Base-by-base conservation (phyloP, 306 rosid species). In the Fragaria vesca region DNA sequence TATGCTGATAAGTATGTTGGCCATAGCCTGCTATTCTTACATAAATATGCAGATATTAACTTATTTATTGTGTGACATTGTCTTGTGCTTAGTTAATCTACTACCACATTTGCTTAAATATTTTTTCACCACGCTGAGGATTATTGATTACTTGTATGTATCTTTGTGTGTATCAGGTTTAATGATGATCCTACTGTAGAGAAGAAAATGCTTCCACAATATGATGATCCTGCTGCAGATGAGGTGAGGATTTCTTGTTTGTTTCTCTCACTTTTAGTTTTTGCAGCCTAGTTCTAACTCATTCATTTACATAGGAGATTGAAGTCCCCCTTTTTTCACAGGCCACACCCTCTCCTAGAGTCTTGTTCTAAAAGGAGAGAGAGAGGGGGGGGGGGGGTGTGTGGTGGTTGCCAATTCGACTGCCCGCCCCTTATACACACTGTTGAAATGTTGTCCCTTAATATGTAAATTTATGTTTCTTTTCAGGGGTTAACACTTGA, bases 161-260 rank as follows among this genome's bases (percentile, higher is more conserved):
- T 81, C 67, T 58, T 73, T 68, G 71, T 81, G 75, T 81, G 79
- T 74, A 81, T 72, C 85, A 93, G 99, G 89, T 95, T 91, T 85
- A 93, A 91, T 68, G 99, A 95, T 78, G 99, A 95, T 62, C 95
- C 90, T 16, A 57, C 57, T 32, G 16, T 48, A 4, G 97, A 95
- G 87, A 95, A 88, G 90, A 93, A 87, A 88, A 91, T 95, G 36
- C 94, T 95, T 79, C 96, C 99, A 47, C 84, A 95, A 65, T 95
- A 95, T 84, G 97, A 95, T 84, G 99, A 93, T 78, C 94, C 97
- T 11, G 82, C 73, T 63, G 76, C 83, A 12, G 97, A 93, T 17
- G 99, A 91, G 97, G 97, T 95, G 55, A 75, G 68, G 55, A 74
- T 60, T 73, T 45, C 21, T 55, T 17, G 10, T 20, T 30, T 40